These are phyloP conservation scores for Colletotrichum euphorbiae DNA, from an alignment of 2,329 filamentous ascomycete genomes.

Conservation along the genomic window DNA sequence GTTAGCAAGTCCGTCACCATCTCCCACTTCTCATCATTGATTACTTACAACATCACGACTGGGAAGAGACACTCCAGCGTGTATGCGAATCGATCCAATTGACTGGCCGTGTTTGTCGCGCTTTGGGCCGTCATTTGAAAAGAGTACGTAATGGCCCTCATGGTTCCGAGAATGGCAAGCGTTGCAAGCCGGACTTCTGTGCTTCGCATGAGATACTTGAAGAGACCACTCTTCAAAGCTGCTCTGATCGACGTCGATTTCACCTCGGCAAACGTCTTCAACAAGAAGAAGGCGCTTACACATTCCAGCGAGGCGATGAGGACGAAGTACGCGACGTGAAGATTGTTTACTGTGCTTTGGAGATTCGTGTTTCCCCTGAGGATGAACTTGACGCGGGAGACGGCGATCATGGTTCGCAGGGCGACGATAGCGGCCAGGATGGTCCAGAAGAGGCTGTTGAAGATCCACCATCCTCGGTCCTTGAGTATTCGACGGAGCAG, in stretches of 20 bases:
- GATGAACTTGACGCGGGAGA: constrained; percentile 47
- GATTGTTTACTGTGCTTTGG: constrained; percentile 49
- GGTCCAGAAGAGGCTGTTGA: constrained; percentile 66
- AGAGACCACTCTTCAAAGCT: constrained; percentile 47
- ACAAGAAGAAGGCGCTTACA: constrained; percentile 53
- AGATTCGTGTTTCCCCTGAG: constrained; percentile 42
- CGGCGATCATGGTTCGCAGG: constrained; percentile 57
- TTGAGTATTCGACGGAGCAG: constrained; percentile 64
- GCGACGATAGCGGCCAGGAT: constrained; percentile 64
- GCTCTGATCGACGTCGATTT: constrained; percentile 47
- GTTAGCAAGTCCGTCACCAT: too few relatives aligned
- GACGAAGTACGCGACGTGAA: constrained; percentile 57
- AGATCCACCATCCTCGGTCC: constrained; percentile 55
- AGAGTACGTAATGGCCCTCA: constrained; percentile 55
- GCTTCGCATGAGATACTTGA: constrained; percentile 54
- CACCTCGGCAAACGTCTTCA: constrained; percentile 52
- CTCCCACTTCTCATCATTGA: not conserved
- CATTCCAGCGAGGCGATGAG: constrained; percentile 55
- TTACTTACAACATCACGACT: constrained; percentile 53
- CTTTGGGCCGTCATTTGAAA: constrained; percentile 52
- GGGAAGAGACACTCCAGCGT: constrained; percentile 57
- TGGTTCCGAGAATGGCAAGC: constrained; percentile 52
- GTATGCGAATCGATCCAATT: constrained; percentile 56
- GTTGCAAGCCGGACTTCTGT: constrained; percentile 55
- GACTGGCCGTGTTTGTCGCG: constrained; percentile 51